Evolutionary conservation across 1,139 yeast genomes (phyloP).

Genomic region (Suhomyces panamericanus): DNA sequence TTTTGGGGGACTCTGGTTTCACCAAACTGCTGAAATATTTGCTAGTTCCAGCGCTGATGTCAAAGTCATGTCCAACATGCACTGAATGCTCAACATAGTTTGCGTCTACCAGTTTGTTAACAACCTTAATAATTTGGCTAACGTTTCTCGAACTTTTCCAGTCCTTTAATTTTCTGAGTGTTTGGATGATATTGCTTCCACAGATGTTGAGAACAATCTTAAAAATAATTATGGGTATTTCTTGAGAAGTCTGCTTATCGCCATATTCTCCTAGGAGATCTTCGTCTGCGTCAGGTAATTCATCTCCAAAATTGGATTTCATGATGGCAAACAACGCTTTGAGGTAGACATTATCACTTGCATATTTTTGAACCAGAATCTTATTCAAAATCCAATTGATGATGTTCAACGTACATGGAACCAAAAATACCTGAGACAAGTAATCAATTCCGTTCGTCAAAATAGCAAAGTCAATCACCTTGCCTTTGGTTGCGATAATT

Average conservation of each 20-base stretch:
- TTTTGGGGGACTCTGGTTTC: conserved; percentile 5
- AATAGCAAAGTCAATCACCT: conserved; percentile 42
- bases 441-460: conserved; percentile 47
- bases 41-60: conserved; percentile 9
- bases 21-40: conserved; percentile 9
- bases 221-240: conserved; percentile 25
- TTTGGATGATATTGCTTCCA: conserved; percentile 22
- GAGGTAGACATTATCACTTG: conserved; percentile 14
- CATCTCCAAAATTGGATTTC: conserved; percentile 22
- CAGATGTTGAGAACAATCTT: conserved; percentile 27
- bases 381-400: conserved; percentile 31
- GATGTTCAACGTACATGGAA: conserved; percentile 41
- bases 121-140: conserved; percentile 19
- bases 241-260: conserved; percentile 12
- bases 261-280: conserved; percentile 10
- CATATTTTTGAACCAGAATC: conserved; percentile 11
- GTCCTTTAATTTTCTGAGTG: conserved; percentile 17
- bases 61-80: conserved; percentile 5
- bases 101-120: conserved; percentile 16
- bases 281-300: conserved; percentile 11
- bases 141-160: conserved; percentile 18
- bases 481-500: conserved; percentile 57
- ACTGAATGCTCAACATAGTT: conserved; percentile 9
- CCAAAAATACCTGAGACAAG: conserved; percentile 42
- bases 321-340: conserved; percentile 26